Evolutionary conservation across 352 stramenopile genomes (phyloP).

Genomic region (Nothophytophthora sp.): DNA sequence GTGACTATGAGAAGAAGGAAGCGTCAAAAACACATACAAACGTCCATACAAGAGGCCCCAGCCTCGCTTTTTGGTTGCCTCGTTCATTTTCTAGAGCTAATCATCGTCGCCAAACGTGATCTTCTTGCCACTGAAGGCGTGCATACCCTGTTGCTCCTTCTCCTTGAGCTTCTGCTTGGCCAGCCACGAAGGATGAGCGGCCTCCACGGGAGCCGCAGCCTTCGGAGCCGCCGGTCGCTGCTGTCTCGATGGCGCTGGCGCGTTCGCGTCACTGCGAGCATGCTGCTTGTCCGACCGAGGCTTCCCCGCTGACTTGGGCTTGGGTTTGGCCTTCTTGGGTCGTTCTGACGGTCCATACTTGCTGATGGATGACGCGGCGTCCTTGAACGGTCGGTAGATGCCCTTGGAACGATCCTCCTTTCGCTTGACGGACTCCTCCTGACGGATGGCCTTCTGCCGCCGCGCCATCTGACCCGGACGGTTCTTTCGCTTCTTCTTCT

Average conservation of each 20-base stretch:
- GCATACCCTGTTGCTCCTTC: conserved; percentile 75
- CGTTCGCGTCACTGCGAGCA: conserved; percentile 2
- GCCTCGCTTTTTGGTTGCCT: conserved; percentile 16
- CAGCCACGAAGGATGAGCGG: conserved; percentile 69
- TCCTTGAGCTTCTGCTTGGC: conserved; percentile 86
- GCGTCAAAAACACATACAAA: conserved; percentile 16
- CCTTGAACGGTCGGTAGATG: conserved; percentile 40
- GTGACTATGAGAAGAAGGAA: conserved; percentile 3
- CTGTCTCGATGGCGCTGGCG: conserved; percentile 3
- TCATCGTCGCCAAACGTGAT: conserved; percentile 68
- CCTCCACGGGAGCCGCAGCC: conserved; percentile 15
- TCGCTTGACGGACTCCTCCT: conserved; percentile 56
- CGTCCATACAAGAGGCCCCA: too few relatives aligned
- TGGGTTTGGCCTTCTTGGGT: conserved; percentile 68
- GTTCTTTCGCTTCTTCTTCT: conserved; percentile 89
- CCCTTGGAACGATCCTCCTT: conserved; percentile 48
- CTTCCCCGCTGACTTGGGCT: conserved; percentile 20
- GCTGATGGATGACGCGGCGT: conserved; percentile 18
- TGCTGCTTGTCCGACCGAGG: conserved; percentile 22
- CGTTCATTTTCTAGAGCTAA: conserved; percentile 19
- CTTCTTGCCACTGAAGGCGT: conserved; percentile 79
- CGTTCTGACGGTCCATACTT: conserved; percentile 78
- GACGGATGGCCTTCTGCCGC: conserved; percentile 74
- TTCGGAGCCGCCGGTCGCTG: conserved; percentile 1
- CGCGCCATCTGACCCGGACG: conserved; percentile 75